These are phyloP conservation scores for Sclerotinia sclerotiorum DNA, from an alignment of 2,329 filamentous ascomycete genomes.

Conservation along the genomic window DNA sequence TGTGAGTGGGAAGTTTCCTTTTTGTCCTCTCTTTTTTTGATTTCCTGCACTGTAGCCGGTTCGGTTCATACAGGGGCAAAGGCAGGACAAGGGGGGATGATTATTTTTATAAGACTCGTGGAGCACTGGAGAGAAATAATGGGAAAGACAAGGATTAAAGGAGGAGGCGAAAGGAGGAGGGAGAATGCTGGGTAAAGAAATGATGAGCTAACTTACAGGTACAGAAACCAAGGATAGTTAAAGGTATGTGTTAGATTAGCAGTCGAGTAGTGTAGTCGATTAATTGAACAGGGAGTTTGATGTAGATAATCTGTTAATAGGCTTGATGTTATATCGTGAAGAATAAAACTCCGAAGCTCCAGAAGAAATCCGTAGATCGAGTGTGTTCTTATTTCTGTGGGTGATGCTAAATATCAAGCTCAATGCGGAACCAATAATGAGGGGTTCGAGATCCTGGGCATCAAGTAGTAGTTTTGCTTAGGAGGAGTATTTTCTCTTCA, in stretches of 20 bases:
- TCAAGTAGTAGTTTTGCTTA: background rate
- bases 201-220: background rate
- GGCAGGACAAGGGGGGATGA: background rate
- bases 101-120: constrained; percentile 3
- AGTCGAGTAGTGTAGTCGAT: background rate
- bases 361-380: background rate
- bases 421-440: constrained; percentile 18
- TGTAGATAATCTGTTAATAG: background rate
- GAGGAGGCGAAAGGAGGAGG: background rate
- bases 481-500: background rate
- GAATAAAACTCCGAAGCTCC: background rate
- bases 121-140: constrained; percentile 8
- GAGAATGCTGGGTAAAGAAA: background rate
- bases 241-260: background rate
- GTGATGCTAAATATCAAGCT: background rate
- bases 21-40: background rate
- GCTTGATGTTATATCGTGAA: background rate
- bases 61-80: background rate
- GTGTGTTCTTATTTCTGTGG: background rate
- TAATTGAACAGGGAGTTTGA: background rate
- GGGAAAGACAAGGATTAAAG: constrained; percentile 8
- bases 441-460: constrained; percentile 13
- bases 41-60: constrained; percentile 2
- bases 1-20: background rate
- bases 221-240: no score